Evolutionary conservation across 2,329 filamentous ascomycete species (phyloP).

Genomic region (Trichoderma koningii): DNA sequence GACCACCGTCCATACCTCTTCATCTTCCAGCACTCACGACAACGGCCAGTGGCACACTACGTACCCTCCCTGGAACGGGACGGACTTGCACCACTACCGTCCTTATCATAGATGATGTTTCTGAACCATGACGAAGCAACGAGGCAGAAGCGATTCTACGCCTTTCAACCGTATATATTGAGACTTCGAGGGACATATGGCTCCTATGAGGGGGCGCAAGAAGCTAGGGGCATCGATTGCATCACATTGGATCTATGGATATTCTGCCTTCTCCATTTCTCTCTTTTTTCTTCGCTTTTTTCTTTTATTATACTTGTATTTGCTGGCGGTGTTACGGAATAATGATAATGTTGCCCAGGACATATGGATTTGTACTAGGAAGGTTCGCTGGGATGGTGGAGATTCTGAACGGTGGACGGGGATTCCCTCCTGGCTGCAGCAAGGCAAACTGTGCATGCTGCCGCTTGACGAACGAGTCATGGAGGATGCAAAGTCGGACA

Average conservation of each 20-base stretch:
- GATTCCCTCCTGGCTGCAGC: constrained; percentile 2
- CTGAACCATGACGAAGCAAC: constrained; percentile 8
- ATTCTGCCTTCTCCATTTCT: neutral
- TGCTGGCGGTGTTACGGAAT: neutral
- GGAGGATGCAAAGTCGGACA: constrained; percentile 25
- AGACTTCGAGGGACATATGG: constrained; percentile 15
- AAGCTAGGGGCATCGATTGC: neutral
- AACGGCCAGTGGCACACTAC: constrained; percentile 51
- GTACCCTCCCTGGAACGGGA: constrained; percentile 50
- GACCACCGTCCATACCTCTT: constrained; percentile 30
- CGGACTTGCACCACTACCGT: constrained; percentile 29
- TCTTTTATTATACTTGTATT: neutral
- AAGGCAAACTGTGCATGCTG: constrained; percentile 43
- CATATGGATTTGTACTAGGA: neutral
- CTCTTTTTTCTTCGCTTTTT: neutral
- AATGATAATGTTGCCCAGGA: constrained; percentile 15
- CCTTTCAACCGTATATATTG: constrained; percentile 25
- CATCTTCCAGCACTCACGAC: constrained; percentile 41
- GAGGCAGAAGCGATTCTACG: neutral
- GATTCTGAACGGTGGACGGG: neutral
- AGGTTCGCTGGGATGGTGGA: no score
- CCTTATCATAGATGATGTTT: neutral
- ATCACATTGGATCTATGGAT: neutral
- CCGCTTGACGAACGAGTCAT: constrained; percentile 32
- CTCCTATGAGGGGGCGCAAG: neutral